phyloP scores from a whole-genome alignment of 176 grass and related monocot species.

The Oryza meyeriana region DNA sequence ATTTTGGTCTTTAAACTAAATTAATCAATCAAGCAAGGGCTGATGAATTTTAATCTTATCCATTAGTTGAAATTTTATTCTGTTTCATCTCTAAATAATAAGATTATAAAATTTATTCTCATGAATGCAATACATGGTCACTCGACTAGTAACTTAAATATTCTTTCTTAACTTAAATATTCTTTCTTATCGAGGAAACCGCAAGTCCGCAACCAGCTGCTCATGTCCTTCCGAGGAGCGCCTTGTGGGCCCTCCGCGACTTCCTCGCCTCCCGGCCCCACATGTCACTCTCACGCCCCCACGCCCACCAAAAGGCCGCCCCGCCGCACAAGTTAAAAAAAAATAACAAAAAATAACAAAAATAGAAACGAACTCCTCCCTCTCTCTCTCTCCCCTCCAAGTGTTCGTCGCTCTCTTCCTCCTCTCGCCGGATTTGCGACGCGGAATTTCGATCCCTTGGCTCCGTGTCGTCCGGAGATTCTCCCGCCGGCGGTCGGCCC shows the following conservation, averaged over 20 bases:
- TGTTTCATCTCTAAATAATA: too few species aligned
- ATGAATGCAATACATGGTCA: too few species aligned
- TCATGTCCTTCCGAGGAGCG: background rate
- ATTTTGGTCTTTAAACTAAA: too few species aligned
- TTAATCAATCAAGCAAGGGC: too few species aligned
- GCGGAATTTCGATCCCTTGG: background rate
- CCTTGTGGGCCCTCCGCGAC: slow-evolving; percentile 30
- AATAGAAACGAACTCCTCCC: slow-evolving; percentile 20
- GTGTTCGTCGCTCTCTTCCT: slow-evolving; percentile 27
- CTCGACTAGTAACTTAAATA: too few species aligned
- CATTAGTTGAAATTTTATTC: too few species aligned
- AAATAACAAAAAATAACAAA: background rate
- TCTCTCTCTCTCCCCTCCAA: slow-evolving; percentile 5
- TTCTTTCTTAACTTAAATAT: too few species aligned
- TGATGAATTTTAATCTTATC: too few species aligned
- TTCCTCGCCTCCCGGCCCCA: slow-evolving; percentile 17
- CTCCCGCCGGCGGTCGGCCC: background rate
- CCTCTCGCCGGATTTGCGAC: slow-evolving; percentile 18
- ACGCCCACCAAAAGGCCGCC: background rate
- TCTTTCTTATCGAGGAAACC: too few species aligned
- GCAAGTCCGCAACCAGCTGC: too few species aligned
- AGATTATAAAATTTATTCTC: too few species aligned
- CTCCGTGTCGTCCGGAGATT: background rate
- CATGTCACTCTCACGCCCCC: slow-evolving; percentile 8
- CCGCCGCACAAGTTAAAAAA: background rate